These are phyloP conservation scores for Podospora anserina DNA, from an alignment of 495 filamentous ascomycete genomes.

Conservation along the genomic window DNA sequence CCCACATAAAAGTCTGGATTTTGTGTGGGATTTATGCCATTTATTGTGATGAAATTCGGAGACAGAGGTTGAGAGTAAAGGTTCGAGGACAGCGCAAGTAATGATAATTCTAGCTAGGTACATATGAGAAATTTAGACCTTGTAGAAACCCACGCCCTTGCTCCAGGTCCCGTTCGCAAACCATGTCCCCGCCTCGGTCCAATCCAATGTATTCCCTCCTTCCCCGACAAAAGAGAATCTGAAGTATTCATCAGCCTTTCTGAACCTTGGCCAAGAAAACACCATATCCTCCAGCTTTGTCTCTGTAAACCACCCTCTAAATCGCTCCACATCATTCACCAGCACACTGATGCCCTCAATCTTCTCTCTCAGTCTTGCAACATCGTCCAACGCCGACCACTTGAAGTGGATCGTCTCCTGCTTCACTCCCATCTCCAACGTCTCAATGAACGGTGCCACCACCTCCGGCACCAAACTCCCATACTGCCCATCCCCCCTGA, in stretches of 20 bases:
- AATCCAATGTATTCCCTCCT: conserved; percentile 21
- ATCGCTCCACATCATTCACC: conserved; percentile 34
- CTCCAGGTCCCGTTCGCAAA: conserved; percentile 31
- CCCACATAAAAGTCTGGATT: too few species aligned
- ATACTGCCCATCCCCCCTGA: conserved; percentile 68
- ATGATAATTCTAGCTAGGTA: too few species aligned
- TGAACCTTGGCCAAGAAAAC: conserved; percentile 23
- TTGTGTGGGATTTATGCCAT: too few species aligned
- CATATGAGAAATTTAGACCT: not conserved
- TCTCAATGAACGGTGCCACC: conserved; percentile 43
- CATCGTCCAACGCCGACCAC: conserved; percentile 39
- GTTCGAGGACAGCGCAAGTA: too few species aligned
- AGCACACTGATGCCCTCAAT: conserved; percentile 28
- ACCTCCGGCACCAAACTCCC: conserved; percentile 67
- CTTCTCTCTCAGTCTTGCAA: not conserved
- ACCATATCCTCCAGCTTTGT: conserved; percentile 19
- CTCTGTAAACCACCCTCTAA: conserved; percentile 24
- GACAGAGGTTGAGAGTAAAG: too few species aligned
- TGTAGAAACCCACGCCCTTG: conserved; percentile 24
- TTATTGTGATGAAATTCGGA: too few species aligned
- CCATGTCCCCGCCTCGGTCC: conserved; percentile 28
- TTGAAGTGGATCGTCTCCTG: conserved; percentile 48
- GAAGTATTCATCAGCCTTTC: conserved; percentile 26
- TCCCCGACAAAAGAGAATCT: conserved; percentile 23
- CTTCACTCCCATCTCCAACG: conserved; percentile 5